A percentile compares a stretch with the other conserved stretches of the same genome.
phyloP scores from a whole-genome alignment of 305 asterid genomes.

The Fraxinus floribunda region DNA sequence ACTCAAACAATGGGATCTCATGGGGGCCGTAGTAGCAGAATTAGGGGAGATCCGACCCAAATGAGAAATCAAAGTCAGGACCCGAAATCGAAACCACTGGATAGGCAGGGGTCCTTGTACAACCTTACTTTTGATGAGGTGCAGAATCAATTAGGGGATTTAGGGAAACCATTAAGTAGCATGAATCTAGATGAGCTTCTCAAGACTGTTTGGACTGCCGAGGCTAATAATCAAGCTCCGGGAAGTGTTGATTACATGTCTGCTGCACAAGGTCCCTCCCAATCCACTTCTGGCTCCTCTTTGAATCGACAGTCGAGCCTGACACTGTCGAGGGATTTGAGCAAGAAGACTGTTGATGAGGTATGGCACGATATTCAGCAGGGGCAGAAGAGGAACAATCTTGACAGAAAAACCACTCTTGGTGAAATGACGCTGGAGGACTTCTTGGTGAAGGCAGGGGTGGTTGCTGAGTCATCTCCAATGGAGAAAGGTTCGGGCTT shows the following conservation, averaged over 20 bases:
- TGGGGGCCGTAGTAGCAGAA: slow-evolving; percentile 48
- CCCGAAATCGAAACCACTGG: slow-evolving; percentile 41
- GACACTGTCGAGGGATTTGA: slow-evolving; percentile 58
- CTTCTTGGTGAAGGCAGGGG: slow-evolving; percentile 92
- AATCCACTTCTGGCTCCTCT: slow-evolving; percentile 27
- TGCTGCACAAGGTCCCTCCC: slow-evolving; percentile 34
- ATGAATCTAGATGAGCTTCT: slow-evolving; percentile 96
- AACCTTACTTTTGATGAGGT: slow-evolving; percentile 92
- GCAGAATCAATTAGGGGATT: slow-evolving; percentile 75
- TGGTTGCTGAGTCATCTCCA: slow-evolving; percentile 54
- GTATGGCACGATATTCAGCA: slow-evolving; percentile 90
- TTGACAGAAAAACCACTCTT: slow-evolving; percentile 59
- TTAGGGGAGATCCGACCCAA: slow-evolving; percentile 26
- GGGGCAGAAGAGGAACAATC: slow-evolving; percentile 49
- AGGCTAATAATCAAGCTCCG: slow-evolving; percentile 41
- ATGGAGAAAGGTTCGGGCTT: slow-evolving; percentile 37
- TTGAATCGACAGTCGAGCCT: slow-evolving; percentile 48
- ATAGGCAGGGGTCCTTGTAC: slow-evolving; percentile 73
- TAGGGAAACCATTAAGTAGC: slow-evolving; percentile 71
- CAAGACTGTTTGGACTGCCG: slow-evolving; percentile 69
- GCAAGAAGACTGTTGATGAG: slow-evolving; percentile 88
- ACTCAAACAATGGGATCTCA: slow-evolving; percentile 74
- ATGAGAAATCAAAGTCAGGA: slow-evolving; percentile 38
- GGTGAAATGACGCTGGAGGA: slow-evolving; percentile 95
- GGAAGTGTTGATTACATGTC: slow-evolving; percentile 36